Percentiles rank a stretch among this genome's conserved stretches.
Conservation (phyloP, 371 early-diverging fungal genomes). For the Choanephora cucurbitarum region DNA sequence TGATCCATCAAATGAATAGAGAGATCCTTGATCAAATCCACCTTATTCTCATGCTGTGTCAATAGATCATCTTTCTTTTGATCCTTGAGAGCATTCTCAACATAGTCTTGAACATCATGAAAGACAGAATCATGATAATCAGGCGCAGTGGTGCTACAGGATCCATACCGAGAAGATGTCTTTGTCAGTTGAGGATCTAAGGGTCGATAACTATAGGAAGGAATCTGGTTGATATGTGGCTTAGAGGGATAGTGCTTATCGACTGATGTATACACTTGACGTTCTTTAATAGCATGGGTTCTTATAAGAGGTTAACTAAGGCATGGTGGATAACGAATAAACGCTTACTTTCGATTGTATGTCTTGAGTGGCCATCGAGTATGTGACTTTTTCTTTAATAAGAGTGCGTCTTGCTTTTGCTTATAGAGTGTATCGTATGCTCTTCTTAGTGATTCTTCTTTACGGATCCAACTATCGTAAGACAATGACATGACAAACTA, state of each 20-base stretch:
- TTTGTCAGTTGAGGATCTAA: too few species aligned
- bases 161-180: too few species aligned
- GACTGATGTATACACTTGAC: too few species aligned
- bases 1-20: constrained; percentile 2
- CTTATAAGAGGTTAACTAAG: not conserved
- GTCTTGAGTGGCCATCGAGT: not conserved
- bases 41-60: not conserved
- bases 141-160: too few species aligned
- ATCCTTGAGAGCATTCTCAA: not conserved
- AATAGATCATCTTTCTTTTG: not conserved
- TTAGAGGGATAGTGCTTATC: too few species aligned
- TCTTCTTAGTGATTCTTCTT: not conserved
- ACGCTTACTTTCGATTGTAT: not conserved
- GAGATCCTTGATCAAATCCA: not conserved
- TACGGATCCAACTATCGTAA: not conserved
- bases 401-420: not conserved
- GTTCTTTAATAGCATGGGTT: too few species aligned
- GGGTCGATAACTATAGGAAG: too few species aligned
- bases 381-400: not conserved
- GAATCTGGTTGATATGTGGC: too few species aligned
- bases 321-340: too few species aligned
- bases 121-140: not conserved
- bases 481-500: not conserved
- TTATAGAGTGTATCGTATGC: not conserved
- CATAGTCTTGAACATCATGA: not conserved